Base-by-base conservation (phyloP, 768 basidiomycete species). In the Pilatotrama ljubarskyi region DNA sequence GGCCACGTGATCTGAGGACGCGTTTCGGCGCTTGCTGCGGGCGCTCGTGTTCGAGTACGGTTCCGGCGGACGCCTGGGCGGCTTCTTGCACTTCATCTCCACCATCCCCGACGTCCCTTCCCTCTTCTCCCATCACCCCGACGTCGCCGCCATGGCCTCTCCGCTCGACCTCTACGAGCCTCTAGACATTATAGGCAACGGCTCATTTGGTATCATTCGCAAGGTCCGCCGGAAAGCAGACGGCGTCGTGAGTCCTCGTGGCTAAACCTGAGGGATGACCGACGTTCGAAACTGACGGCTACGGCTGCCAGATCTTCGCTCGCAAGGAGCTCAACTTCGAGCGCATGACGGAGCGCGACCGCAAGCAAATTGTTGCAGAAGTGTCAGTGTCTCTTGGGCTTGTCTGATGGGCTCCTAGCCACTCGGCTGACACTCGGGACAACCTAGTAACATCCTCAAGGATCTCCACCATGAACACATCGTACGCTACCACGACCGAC, bases 271-370 rank as follows among this genome's bases (percentile, higher is more conserved):
- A 32, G 29, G 18, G 18, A n/a, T 26, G 46, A 35, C 25, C 13
- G 14, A 58, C n/a, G 6, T 29, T 62, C 20, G 20, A 50, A 29
- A 25, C 59, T 37, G 54, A 69, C 48, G 8, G 2, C 20, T 55
- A 22, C 14, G 25, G 25, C 41, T 52, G 26, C 2, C 64, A 93
- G 91, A 72, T 89, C 35, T 90, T 93, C 65, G 95, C 95, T 4
- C 79, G 93, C 35, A 97, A 99, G 70, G 95, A 99, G 74, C 85
- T 99, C 68, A 95, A 98, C 75, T 99, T 98, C 75, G 94, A 96
- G 69, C 85, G 91, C 50, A 98, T 99, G 96, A 89, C 83, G 37
- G 94, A 98, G 73, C 84, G 94, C 38, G 97, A 99, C 72, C 84
- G 94, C 66, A 95, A 95, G 72, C 97, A 98, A 73, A 95, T 99